Evolutionary conservation across 169 alveolate species (phyloP).

Genomic region (Theileria parva): DNA sequence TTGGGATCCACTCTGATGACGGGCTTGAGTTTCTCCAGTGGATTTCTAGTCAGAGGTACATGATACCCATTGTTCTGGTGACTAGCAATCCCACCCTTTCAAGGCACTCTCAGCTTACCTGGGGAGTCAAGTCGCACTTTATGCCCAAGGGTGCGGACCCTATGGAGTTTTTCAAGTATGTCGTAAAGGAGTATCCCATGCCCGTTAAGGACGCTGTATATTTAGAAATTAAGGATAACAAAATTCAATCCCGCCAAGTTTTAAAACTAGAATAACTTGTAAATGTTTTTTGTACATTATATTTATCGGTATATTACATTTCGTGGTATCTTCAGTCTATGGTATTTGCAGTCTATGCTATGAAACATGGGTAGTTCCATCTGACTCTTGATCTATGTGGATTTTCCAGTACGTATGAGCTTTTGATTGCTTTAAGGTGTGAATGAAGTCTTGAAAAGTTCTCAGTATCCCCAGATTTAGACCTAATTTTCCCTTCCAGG

Average conservation of each 20-base stretch:
- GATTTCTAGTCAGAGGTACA: slow-evolving; percentile 67
- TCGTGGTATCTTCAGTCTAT: neutral
- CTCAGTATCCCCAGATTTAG: neutral
- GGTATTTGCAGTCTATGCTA: neutral
- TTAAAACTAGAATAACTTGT: neutral
- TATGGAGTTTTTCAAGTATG: slow-evolving; percentile 15
- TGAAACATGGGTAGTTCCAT: slow-evolving; percentile 62
- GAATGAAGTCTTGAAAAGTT: slow-evolving; percentile 11
- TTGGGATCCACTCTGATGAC: slow-evolving; percentile 63
- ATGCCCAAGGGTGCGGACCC: slow-evolving; percentile 44
- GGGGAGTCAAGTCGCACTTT: slow-evolving; percentile 75
- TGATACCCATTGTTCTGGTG: slow-evolving; percentile 69
- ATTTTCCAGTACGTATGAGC: slow-evolving; percentile 23
- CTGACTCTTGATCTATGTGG: slow-evolving; percentile 41
- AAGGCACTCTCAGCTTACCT: slow-evolving; percentile 72
- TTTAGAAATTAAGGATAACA: slow-evolving; percentile 30
- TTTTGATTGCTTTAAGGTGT: slow-evolving; percentile 29
- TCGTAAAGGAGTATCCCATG: slow-evolving; percentile 17
- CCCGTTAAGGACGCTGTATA: slow-evolving; percentile 19
- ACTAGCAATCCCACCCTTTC: slow-evolving; percentile 64
- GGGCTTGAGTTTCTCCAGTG: slow-evolving; percentile 68
- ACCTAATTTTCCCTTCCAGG: slow-evolving; percentile 4
- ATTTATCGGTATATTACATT: neutral
- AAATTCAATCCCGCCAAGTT: slow-evolving; percentile 17
- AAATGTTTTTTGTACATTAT: neutral